Percentiles rank a stretch among this genome's conserved stretches.
phyloP scores from a whole-genome alignment of 768 basidiomycete species.

The Pulveroboletus sp. region DNA sequence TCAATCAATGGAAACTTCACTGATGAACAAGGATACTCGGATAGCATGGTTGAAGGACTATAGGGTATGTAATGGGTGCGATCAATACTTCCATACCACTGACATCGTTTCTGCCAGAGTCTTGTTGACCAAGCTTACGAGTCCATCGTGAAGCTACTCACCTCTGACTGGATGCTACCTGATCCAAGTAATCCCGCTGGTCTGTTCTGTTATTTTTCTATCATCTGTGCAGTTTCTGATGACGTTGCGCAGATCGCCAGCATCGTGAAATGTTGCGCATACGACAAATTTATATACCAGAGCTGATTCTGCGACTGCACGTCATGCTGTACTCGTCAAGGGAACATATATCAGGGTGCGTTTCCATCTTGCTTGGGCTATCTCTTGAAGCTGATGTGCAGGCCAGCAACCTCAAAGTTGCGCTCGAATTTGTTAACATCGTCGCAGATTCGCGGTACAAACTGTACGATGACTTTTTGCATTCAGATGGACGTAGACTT shows the following conservation, averaged over 20 bases:
- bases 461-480: conserved; percentile 81
- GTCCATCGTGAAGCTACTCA: conserved; percentile 67
- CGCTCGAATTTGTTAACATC: conserved; percentile 74
- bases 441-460: conserved; percentile 87
- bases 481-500: conserved; percentile 55
- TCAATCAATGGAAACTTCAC: conserved; percentile 52
- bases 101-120: conserved; percentile 32
- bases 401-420: conserved; percentile 69
- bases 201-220: conserved; percentile 9
- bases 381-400: conserved; percentile 1
- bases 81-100: not conserved
- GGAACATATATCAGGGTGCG: conserved; percentile 63
- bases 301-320: conserved; percentile 85
- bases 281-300: conserved; percentile 85
- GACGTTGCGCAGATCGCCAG: conserved; percentile 50
- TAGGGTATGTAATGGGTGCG: conserved; percentile 38
- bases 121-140: conserved; percentile 65
- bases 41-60: conserved; percentile 65
- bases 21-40: conserved; percentile 58
- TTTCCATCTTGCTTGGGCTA: conserved; percentile 7
- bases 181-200: conserved; percentile 46
- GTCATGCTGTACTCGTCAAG: conserved; percentile 64
- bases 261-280: conserved; percentile 73
- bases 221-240: conserved; percentile 3
- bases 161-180: conserved; percentile 71